These are phyloP conservation scores for Sindora glabra DNA, from an alignment of 306 rosid species.

Conservation along the genomic window DNA sequence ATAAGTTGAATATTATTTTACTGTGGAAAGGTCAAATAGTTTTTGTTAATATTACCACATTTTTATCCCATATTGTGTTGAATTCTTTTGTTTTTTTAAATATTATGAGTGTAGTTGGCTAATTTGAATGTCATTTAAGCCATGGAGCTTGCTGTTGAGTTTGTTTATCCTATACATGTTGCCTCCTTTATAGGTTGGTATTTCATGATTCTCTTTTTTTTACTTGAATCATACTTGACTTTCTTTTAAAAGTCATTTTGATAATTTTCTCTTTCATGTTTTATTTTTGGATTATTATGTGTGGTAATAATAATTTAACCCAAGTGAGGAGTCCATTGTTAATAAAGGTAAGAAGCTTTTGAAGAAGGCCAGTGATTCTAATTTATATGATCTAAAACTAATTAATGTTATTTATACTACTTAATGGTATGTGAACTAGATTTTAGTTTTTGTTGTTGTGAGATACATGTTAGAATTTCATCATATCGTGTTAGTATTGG, in stretches of 20 bases:
- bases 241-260: conserved; percentile 4
- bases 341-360: conserved; percentile 94
- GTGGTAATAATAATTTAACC: conserved; percentile 36
- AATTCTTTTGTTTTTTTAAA: neutral
- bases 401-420: conserved; percentile 63
- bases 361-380: conserved; percentile 80
- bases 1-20: conserved; percentile 9
- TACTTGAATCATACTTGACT: neutral
- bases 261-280: conserved; percentile 15
- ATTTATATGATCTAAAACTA: conserved; percentile 69
- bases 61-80: neutral
- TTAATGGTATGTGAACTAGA: conserved; percentile 55
- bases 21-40: conserved; percentile 11
- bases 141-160: conserved; percentile 74
- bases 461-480: too few species aligned
- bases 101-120: conserved; percentile 68
- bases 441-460: too few species aligned
- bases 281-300: conserved; percentile 25
- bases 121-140: conserved; percentile 75
- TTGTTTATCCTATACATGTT: conserved; percentile 71
- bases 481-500: too few species aligned
- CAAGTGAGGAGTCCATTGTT: conserved; percentile 81
- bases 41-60: conserved; percentile 7
- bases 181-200: conserved; percentile 82
- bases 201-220: conserved; percentile 16